These are phyloP conservation scores for Kondoa malvinella DNA, from an alignment of 768 basidiomycete genomes.

Conservation along the genomic window DNA sequence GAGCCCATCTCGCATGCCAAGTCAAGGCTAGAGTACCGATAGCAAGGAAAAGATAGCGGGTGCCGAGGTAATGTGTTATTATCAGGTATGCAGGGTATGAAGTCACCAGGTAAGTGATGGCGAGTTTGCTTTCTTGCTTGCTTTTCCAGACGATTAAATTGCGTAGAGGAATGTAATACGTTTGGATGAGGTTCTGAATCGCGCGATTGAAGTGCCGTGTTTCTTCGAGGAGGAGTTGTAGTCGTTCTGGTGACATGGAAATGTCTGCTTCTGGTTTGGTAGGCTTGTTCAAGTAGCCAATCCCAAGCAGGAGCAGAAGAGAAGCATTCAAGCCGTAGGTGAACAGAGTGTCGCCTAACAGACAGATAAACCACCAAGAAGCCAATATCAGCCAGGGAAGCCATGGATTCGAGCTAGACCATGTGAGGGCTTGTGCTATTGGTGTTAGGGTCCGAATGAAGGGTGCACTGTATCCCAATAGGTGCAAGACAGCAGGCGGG, in stretches of 20 bases:
- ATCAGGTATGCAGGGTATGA: constrained; percentile 27
- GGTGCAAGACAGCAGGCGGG: constrained; percentile 27
- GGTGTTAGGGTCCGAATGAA: constrained; percentile 17
- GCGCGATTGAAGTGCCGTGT: neutral
- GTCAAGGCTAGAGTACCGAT: constrained; percentile 21
- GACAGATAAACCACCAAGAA: constrained; percentile 27
- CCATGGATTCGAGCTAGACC: constrained; percentile 23
- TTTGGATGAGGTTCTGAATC: constrained; percentile 14
- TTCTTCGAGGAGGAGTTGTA: neutral
- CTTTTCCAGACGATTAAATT: constrained; percentile 15
- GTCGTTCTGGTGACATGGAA: neutral
- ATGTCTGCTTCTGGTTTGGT: neutral
- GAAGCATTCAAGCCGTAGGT: constrained; percentile 22
- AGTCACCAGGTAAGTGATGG: constrained; percentile 24
- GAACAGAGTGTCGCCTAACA: constrained; percentile 21
- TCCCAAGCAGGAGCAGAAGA: constrained; percentile 4
- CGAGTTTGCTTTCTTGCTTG: constrained; percentile 19
- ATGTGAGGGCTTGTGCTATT: constrained; percentile 25
- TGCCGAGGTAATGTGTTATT: constrained; percentile 21
- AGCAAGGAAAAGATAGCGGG: constrained; percentile 22
- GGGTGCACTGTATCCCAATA: constrained; percentile 27
- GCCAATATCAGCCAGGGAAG: constrained; percentile 25
- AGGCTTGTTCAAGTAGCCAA: constrained; percentile 5
- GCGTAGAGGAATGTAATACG: constrained; percentile 18
- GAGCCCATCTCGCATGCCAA: constrained; percentile 25